These are phyloP conservation scores for Erysimum cheiri DNA, from an alignment of 441 rosid species.

Conservation along the genomic window DNA sequence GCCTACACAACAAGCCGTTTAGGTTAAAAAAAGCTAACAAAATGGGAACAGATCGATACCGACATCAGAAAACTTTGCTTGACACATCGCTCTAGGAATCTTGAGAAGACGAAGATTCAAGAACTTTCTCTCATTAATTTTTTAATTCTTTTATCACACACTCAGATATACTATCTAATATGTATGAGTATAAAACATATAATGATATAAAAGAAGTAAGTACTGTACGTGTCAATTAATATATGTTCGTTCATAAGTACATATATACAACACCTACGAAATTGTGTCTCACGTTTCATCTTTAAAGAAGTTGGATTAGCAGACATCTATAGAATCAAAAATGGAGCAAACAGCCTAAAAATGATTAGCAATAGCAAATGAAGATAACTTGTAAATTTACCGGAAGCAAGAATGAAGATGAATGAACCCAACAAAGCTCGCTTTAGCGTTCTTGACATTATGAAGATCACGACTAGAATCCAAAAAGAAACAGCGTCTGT, in stretches of 20 bases:
- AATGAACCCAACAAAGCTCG: constrained; percentile 51
- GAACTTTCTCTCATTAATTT: not conserved
- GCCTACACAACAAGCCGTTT: constrained; percentile 14
- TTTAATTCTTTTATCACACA: not conserved
- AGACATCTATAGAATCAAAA: constrained; percentile 4
- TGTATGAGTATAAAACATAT: not conserved
- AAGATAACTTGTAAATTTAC: constrained; percentile 40
- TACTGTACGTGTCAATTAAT: constrained; percentile 4
- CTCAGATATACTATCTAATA: not conserved
- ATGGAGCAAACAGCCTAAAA: not conserved
- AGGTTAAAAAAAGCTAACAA: not conserved
- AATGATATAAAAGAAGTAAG: not conserved
- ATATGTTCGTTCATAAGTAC: too few relatives aligned
- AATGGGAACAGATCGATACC: not conserved
- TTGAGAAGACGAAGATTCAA: constrained; percentile 25
- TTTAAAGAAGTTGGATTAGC: not conserved
- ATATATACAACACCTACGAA: not conserved
- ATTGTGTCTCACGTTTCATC: constrained; percentile 13
- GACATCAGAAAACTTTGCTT: not conserved
- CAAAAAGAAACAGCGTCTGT: constrained; percentile 38
- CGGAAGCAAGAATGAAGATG: constrained; percentile 64
- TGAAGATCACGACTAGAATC: constrained; percentile 35
- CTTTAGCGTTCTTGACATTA: constrained; percentile 39
- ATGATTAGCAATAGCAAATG: constrained; percentile 1
- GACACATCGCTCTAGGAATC: not conserved